Evolutionary conservation across 805 yeast species (phyloP).

Genomic region (Blastobotrys peoriensis): DNA sequence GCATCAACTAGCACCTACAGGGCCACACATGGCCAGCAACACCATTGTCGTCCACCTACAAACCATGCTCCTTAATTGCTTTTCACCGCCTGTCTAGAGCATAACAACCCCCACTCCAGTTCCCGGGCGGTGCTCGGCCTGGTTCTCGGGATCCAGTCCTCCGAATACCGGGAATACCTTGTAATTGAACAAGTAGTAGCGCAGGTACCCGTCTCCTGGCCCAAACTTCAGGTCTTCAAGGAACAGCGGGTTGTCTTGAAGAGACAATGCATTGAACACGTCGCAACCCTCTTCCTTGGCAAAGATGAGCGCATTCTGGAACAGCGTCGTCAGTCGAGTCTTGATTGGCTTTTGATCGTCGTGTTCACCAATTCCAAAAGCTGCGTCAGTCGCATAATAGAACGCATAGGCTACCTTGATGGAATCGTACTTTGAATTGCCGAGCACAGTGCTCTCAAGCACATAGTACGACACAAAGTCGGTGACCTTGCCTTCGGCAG

Average conservation of each 20-base stretch:
- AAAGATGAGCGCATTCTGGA: conserved; percentile 69
- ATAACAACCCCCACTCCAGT: conserved; percentile 91
- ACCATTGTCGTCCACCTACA: too few relatives aligned
- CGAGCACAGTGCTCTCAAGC: conserved; percentile 77
- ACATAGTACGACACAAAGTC: conserved; percentile 89
- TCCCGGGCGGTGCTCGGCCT: conserved; percentile 45
- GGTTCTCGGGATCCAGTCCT: conserved; percentile 59
- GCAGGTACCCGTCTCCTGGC: conserved; percentile 85
- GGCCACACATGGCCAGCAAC: too few relatives aligned
- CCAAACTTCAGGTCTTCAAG: conserved; percentile 82
- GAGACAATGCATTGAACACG: conserved; percentile 87
- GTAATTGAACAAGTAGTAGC: conserved; percentile 90
- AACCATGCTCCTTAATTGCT: too few relatives aligned
- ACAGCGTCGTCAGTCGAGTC: conserved; percentile 53
- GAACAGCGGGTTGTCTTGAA: conserved; percentile 84
- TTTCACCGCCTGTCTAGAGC: conserved; percentile 39
- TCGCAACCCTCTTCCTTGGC: conserved; percentile 68
- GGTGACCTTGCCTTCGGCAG: conserved; percentile 49
- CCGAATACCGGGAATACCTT: conserved; percentile 74
- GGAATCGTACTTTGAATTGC: conserved; percentile 52
- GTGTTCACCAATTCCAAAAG: conserved; percentile 30
- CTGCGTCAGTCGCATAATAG: conserved; percentile 68
- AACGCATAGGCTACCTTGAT: conserved; percentile 83
- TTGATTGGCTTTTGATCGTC: conserved; percentile 38
- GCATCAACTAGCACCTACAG: too few relatives aligned